phyloP scores from a whole-genome alignment of 192 early-diverging fungal genomes.

The Funneliformis geosporum region DNA sequence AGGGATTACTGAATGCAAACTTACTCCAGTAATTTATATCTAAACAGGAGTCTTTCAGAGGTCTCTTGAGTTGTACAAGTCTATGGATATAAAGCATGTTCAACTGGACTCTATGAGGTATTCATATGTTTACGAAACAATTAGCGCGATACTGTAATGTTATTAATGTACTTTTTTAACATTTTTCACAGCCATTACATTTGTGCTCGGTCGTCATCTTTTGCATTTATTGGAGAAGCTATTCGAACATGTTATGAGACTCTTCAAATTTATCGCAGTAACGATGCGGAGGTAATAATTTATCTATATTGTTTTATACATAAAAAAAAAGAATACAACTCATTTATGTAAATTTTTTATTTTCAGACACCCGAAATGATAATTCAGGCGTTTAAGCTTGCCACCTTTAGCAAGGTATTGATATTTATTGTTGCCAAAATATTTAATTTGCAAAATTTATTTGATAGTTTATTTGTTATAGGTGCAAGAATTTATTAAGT shows the following conservation, averaged over 20 bases:
- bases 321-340: not conserved
- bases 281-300: conserved; percentile 13
- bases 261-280: conserved; percentile 48
- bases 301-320: not conserved
- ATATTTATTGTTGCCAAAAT: not conserved
- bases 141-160: conserved; percentile 39
- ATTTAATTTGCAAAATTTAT: not conserved
- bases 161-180: conserved; percentile 1
- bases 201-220: conserved; percentile 57
- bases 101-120: conserved; percentile 86
- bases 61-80: conserved; percentile 60
- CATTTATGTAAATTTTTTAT: not conserved
- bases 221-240: conserved; percentile 55
- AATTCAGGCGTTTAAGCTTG: conserved; percentile 78
- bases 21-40: not conserved
- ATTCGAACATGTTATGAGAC: conserved; percentile 57
- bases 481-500: conserved; percentile 85
- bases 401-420: conserved; percentile 81
- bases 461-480: conserved; percentile 37
- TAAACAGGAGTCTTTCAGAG: conserved; percentile 59
- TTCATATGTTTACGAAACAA: conserved; percentile 38
- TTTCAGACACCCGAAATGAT: conserved; percentile 79
- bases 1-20: not conserved
- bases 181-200: conserved; percentile 59
- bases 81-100: conserved; percentile 89